Evolutionary conservation across 2,329 filamentous ascomycete genomes (phyloP), one percentile per base, ranked within the genome.

Genomic region (Cordyceps javanica): DNA sequence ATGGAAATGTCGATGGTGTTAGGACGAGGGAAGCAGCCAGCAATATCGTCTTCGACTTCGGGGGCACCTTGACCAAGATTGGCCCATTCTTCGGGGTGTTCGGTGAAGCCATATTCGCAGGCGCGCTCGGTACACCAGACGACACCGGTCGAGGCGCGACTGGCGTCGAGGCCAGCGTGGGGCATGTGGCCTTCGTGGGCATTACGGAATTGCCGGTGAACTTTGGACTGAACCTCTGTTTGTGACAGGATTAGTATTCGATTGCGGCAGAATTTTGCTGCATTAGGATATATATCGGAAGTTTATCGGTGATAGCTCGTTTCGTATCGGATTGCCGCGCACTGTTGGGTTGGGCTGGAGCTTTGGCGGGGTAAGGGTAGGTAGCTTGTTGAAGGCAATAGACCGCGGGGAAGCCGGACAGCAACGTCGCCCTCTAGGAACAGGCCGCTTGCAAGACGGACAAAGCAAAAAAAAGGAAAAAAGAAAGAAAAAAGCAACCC

Each of bases 1-100:
- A 90, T 82, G 64, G 82, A 86, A 67, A 97, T 82, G 65, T 94
- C 85, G 65, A 97, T 90, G 44, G 79, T 82, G 52, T 83, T 82
- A 7, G 93, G 93, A 16, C 93, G 85, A 66, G 87, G 80, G 71
- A 97, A 97, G 75, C 89, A 94, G 59, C 92, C 91, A 66, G 87
- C 82, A 66, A 97, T 97, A 62, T 94, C 91, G 64, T 95, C 90
- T 66, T 96, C 93, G 61, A 95, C 93, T 72, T 97, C 91, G 44
- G 92, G 92, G 16, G 92, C 92, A 65, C 92, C 92, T 76, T 97
- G 93, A 32, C 93, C 93, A 55, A 97, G 79, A 71, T 97, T 97
- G 59, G 93, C 91, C 93, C 93, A 97, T 62, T 80, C 75, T 2
- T 88, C 81, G 11, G 91, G 92, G 64, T 92, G 81, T 4, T 97